Evolutionary conservation across 371 early-diverging fungal species (phyloP), one percentile per base, ranked within the genome.

Genomic region (Lichtheimia ornata): DNA sequence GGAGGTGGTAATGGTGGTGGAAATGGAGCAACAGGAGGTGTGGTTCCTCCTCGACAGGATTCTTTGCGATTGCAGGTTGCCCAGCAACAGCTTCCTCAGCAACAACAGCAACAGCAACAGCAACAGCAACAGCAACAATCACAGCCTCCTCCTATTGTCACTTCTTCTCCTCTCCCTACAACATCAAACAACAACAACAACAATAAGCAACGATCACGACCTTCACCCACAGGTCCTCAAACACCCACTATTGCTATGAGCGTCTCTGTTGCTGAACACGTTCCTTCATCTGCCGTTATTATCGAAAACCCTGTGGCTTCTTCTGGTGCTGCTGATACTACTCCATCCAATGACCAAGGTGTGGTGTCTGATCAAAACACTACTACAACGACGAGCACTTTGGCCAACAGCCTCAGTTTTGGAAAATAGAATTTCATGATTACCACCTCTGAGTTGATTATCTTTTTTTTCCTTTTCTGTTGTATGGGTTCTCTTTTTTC

Each of bases 161-260:
- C 22, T 12, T 53, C 22, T 9, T 18, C 54, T 18, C 57, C 57
- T 6, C 17, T 45, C 18, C 14, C 45, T 44, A 40, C 12, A 13
- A 7, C 11, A 18, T 20, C 55, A 22, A 20, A 25, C 24, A 22
- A 3, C 18, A 11, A 13, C n/a, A 11, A 11, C 35, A 14, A 35
- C 28, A 30, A 12, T 41, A 15, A 27, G 40, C 55, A 35, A 24
- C 62, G 18, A 3, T n/a, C 22, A 41, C 25, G 27, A 41, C 59
- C 50, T n/a, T 50, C 52, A 14, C 53, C 58, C 1, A 58, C 63
- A 5, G 63, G 58, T 4, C 63, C 63, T 2, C 63, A 63, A 41
- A 63, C 63, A 53, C 63, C 63, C 1, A 63, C 63, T 0, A 63
- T 63, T 45, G 63, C 63, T 44, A 63, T 63, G 50, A 44, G 57